Evolutionary conservation across 1,284 basidiomycete species (phyloP), one percentile per base, ranked within the genome.

Genomic region (Irpex sp.): DNA sequence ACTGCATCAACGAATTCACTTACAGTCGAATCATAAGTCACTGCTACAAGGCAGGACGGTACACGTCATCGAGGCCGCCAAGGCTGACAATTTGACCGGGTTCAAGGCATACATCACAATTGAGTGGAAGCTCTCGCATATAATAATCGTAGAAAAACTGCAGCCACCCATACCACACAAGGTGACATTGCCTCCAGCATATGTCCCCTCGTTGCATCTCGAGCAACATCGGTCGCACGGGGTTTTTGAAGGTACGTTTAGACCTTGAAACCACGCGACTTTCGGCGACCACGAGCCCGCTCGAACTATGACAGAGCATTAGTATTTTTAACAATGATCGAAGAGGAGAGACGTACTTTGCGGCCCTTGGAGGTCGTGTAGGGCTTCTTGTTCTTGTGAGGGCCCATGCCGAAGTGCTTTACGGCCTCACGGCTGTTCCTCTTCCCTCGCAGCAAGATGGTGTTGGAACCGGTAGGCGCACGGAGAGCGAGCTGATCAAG

Each of bases 401-500:
- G 92, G 66, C 87, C 92, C 89, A 93, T 92, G 75, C 95, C 97
- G 78, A 98, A 98, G 88, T 98, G 97, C 81, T 92, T 94, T 81
- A 93, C 89, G 58, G 96, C 92, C 81, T 98, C 96, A 69, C 97
- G 89, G 65, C 92, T 85, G 79, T 90, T 97, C 87, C 92, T 92
- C 82, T 92, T 91, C 71, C 97, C 97, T 68, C 96, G 85, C 72
- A 97, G 81, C 70, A 99, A 82, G 68, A 99, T 85, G 60, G 96
- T 98, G 88, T 98, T 98, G 70, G 93, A 85, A 69, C 97, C 97
- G 62, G 94, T 98, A 48, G 97, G 97, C 65, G 95, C 88, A 68
- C 96, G 89, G 69, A 95, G 80, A 62, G 97, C 97, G 69, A 99
- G 93, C 81, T 98, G 96, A 80, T 99, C 97, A 71, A 99, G 87